Base-by-base conservation (phyloP, 2,329 filamentous ascomycete species). In the Graphilbum ipis-grandicollis region DNA sequence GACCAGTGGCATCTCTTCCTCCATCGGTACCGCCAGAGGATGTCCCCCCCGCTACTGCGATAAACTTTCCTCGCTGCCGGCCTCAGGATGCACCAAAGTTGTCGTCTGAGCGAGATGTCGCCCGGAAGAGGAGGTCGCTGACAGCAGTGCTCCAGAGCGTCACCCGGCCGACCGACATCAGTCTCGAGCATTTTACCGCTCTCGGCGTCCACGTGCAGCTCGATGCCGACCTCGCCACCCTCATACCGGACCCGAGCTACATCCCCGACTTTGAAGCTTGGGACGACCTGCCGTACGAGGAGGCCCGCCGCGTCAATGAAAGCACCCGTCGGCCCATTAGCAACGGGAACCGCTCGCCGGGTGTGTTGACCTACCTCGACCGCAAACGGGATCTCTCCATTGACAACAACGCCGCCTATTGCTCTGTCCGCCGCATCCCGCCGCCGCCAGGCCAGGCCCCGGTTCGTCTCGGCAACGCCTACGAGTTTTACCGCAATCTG, bases 401-500 rank as follows among this genome's bases (percentile, higher is more conserved):
- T 37, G 45, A 56, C 19, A 78, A 78, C 42, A 62, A 68, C 31
- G 58, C 65, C 30, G 73, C 72, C 8, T 78, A 74, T 48, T 66
- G 71, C 19, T 70, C 69, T 2, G 64, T 77, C 38, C 65, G 71
- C 19, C 65, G 73, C 32, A 56, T 75, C n/a, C 60, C 63, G 6
- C 56, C 67, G 1, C 33, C 62, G 25, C 62, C 62, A 30, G 73
- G 71, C 30, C 63, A 65, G 46, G 55, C 60, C 33, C 58, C 65
- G 26, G 61, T 65, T 22, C 65, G 71, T 7, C 53, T 78, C 8
- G 73, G 73, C 13, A 75, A 75, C 44, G 65, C 68, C 5, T 77
- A 75, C 46, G 73, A 77, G 51, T 77, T 78, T 52, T 78, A 68
- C 54, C 68, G 69, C 36, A 68, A 71, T 45, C 57, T 78, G 17